Evolutionary conservation across 257 asterid species (phyloP), one percentile per base, ranked within the genome.

Genomic region (Mitragyna speciosa): DNA sequence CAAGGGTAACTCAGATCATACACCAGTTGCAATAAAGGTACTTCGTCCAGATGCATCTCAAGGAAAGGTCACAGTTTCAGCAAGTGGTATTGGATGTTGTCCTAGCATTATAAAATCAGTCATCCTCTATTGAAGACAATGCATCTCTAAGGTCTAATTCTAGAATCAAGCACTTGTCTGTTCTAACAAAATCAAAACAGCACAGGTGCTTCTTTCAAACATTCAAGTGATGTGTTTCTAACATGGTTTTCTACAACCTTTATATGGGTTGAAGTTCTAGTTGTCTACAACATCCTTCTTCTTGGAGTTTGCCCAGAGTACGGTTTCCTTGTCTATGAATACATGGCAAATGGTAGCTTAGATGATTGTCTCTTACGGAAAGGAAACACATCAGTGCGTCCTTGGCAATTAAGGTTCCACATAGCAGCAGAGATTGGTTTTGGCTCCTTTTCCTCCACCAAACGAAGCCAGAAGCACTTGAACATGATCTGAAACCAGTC

Each of bases 21-120:
- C 98, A 14, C 89, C 84, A n/a, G 99, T 93, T 61, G 99, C 99
- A 22, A 72, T 95, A 59, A 95, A 95, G 87, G 97, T 95, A 81
- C 98, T 95, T 78, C 96, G 98, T 10, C 96, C 98, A 0, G 99
- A 95, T 56, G 99, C 99, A 26, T 96, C 97, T 69, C 99, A 92
- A 80, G 99, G 99, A n/a, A 82, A 84, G 90, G 87, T 91, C 97
- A 69, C 99, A 95, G 72, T 95, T 95, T 82, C 98, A 93, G 82
- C 98, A 95, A 89, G 99, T 93, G 97, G 98, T 94, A 82, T 1
- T 79, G 61, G 72, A 58, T 43, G 31, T 15, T 36, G 45, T 24
- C 66, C 17, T 51, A 76, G 30, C 31, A 69, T 59, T 41, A 48
- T 41, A 79, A 64, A 11, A 52, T 54, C 39, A 52, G 14, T 75